phyloP scores from a whole-genome alignment of 2,329 filamentous ascomycete species.

The Periconia digitata region DNA sequence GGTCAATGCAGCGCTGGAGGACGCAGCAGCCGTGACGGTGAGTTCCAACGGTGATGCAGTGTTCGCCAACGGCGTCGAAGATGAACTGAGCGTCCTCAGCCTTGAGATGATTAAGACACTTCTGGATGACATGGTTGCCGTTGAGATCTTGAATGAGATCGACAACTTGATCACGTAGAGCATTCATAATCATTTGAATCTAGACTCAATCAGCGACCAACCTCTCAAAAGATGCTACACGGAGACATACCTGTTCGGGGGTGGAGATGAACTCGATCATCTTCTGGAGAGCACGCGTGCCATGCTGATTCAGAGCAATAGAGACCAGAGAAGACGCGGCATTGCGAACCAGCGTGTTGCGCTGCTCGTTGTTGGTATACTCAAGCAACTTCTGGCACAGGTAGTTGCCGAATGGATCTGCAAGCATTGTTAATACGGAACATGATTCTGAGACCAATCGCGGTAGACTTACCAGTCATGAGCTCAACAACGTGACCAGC shows the following conservation, averaged over 20 bases:
- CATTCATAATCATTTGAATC: constrained; percentile 82
- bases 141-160: constrained; percentile 96
- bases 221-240: neutral
- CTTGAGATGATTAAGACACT: constrained; percentile 93
- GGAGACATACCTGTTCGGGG: constrained; percentile 62
- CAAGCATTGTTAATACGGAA: constrained; percentile 24
- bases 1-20: constrained; percentile 95
- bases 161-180: constrained; percentile 81
- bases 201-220: constrained; percentile 14
- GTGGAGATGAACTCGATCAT: constrained; percentile 98
- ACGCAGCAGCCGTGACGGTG: constrained; percentile 98
- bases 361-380: constrained; percentile 92
- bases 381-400: constrained; percentile 98
- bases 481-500: constrained; percentile 92
- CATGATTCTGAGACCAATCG: neutral
- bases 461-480: constrained; percentile 68
- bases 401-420: constrained; percentile 97
- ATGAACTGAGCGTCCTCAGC: constrained; percentile 90
- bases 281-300: constrained; percentile 94
- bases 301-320: constrained; percentile 96
- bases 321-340: constrained; percentile 84
- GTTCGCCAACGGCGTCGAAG: constrained; percentile 85
- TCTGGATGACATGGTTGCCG: constrained; percentile 98
- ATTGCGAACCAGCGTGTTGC: constrained; percentile 88
- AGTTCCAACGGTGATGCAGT: constrained; percentile 89